phyloP scores from a whole-genome alignment of 208 protist species.

The Lotmaria passim region DNA sequence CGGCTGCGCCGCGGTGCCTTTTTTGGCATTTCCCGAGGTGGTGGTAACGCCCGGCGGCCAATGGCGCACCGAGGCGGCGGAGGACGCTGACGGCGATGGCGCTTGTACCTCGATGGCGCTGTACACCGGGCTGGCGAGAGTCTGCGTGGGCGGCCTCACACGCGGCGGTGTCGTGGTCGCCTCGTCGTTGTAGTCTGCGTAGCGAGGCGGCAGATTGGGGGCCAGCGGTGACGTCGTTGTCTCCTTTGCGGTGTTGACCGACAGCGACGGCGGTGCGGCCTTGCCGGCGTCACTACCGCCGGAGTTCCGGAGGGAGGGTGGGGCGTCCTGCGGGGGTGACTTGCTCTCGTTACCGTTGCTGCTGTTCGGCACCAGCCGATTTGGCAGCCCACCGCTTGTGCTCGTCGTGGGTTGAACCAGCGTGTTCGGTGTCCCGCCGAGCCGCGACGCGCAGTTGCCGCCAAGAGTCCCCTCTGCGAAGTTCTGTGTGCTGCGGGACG shows the following conservation, averaged over 20 bases:
- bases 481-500: neutral
- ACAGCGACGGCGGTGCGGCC: neutral
- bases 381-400: neutral
- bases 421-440: neutral
- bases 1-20: constrained; percentile 13
- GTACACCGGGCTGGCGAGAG: constrained; percentile 15
- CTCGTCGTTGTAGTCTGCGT: constrained; percentile 1
- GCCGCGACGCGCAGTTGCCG: no score
- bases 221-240: constrained; percentile 4
- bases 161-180: constrained; percentile 3
- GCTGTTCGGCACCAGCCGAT: neutral
- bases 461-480: neutral
- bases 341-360: no score
- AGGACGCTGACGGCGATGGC: neutral
- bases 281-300: neutral
- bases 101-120: constrained; percentile 24
- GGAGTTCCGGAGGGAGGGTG: neutral
- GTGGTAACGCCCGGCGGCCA: neutral
- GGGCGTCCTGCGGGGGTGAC: constrained; percentile 3
- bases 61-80: constrained; percentile 4
- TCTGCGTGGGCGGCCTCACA: neutral
- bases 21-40: neutral
- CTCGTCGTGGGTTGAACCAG: neutral
- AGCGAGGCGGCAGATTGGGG: constrained; percentile 13
- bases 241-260: neutral